Percentiles rank a stretch among this genome's conserved stretches.
Evolutionary conservation across 805 yeast genomes (phyloP).

Genomic region (Zygoascus bituminiphila): DNA sequence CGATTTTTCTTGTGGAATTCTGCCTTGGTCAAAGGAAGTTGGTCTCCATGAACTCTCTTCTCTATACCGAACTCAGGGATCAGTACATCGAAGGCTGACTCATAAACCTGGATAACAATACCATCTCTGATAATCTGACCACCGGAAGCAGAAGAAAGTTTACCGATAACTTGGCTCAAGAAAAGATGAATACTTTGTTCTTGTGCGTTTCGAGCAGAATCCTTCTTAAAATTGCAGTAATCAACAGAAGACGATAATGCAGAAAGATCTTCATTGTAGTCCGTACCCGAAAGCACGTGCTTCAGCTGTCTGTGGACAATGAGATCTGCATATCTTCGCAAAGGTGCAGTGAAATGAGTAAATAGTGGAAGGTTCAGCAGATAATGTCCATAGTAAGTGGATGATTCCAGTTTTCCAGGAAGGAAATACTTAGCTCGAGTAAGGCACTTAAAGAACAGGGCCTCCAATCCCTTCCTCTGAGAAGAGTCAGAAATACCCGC

Average conservation of each 20-base stretch:
- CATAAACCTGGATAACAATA: slow-evolving; percentile 84
- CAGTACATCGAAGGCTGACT: slow-evolving; percentile 89
- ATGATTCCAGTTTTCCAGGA: slow-evolving; percentile 72
- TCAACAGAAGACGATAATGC: slow-evolving; percentile 77
- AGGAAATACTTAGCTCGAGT: slow-evolving; percentile 78
- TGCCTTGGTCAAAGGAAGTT: slow-evolving; percentile 83
- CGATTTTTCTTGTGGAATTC: slow-evolving; percentile 71
- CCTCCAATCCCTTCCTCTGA: slow-evolving; percentile 66
- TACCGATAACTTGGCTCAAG: slow-evolving; percentile 75
- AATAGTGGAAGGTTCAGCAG: slow-evolving; percentile 75
- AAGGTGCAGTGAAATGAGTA: slow-evolving; percentile 90
- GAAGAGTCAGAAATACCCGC: slow-evolving; percentile 52
- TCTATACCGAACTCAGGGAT: slow-evolving; percentile 92
- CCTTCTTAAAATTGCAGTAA: slow-evolving; percentile 91
- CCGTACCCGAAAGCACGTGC: slow-evolving; percentile 38
- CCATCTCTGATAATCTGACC: slow-evolving; percentile 84
- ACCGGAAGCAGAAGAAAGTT: slow-evolving; percentile 53
- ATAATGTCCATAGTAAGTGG: slow-evolving; percentile 71
- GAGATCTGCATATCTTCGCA: slow-evolving; percentile 85
- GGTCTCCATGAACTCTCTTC: slow-evolving; percentile 95
- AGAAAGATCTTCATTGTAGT: slow-evolving; percentile 32
- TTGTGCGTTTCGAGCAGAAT: slow-evolving; percentile 87
- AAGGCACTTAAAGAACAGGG: slow-evolving; percentile 72
- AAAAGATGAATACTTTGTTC: slow-evolving; percentile 88
- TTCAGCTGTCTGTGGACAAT: slow-evolving; percentile 90